Conservation (phyloP, 2,329 filamentous ascomycete species). For the Aspergillus sp. region DNA sequence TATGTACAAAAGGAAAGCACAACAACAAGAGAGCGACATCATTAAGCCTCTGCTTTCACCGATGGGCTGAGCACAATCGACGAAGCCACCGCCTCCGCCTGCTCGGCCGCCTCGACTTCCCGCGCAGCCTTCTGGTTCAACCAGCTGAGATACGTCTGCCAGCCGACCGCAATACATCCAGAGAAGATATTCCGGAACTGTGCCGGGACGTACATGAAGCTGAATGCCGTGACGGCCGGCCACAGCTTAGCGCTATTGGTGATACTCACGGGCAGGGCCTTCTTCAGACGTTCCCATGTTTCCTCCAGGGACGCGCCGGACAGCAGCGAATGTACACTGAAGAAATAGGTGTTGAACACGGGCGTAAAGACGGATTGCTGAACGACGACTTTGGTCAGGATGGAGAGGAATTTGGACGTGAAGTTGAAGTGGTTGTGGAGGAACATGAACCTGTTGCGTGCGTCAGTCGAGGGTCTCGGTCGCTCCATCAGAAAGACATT, state of each 20-base stretch:
- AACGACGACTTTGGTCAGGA: conserved; percentile 73
- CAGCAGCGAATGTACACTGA: conserved; percentile 73
- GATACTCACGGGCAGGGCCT: conserved; percentile 74
- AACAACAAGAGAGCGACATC: not conserved
- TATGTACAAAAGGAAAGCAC: not conserved
- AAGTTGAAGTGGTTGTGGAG: conserved; percentile 84
- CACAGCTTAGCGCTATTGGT: conserved; percentile 82
- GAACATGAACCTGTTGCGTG: conserved; percentile 66
- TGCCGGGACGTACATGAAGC: conserved; percentile 76
- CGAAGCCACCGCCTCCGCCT: conserved; percentile 15
- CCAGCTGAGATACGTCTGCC: conserved; percentile 87
- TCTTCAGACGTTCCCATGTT: conserved; percentile 67
- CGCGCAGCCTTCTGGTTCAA: conserved; percentile 72
- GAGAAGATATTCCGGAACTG: conserved; percentile 80
- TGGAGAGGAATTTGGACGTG: conserved; percentile 65
- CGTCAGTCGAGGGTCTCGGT: not conserved
- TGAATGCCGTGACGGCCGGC: conserved; percentile 84
- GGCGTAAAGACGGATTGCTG: conserved; percentile 83
- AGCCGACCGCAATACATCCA: conserved; percentile 76
- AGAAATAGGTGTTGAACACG: conserved; percentile 79
- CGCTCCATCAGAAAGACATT: not conserved
- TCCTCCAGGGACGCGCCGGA: conserved; percentile 65
- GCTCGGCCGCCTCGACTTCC: conserved; percentile 44
- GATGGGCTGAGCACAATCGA: conserved; percentile 10
- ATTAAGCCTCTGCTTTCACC: conserved; percentile 16